Percentiles rank a stretch among this genome's conserved stretches.
Evolutionary conservation across 2,329 filamentous ascomycete genomes (phyloP).

Genomic region (Magnaporthiopsis poae): DNA sequence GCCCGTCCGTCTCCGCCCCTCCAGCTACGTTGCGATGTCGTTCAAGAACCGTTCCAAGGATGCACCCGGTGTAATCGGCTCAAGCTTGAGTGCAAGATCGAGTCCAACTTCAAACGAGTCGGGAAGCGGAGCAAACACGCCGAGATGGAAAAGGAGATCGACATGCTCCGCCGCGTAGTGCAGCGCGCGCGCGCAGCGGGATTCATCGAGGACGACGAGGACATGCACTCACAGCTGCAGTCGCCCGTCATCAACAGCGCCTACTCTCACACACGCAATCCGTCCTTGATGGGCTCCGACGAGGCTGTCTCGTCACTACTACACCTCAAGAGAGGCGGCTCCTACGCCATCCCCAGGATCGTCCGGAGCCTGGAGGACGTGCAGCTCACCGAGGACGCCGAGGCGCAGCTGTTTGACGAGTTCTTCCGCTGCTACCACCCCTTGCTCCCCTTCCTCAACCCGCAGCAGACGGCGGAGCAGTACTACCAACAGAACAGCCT

Average conservation of each 20-base stretch:
- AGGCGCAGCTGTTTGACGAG: constrained; percentile 57
- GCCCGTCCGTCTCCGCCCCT: constrained; percentile 8
- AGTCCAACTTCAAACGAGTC: constrained; percentile 77
- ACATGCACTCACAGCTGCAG: constrained; percentile 41
- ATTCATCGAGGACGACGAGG: constrained; percentile 43
- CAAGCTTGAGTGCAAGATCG: constrained; percentile 75
- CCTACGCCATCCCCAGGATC: constrained; percentile 50
- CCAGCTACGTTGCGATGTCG: constrained; percentile 72
- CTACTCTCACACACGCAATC: constrained; percentile 51
- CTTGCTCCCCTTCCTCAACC: constrained; percentile 66
- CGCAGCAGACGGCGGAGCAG: constrained; percentile 55
- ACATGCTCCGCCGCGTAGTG: constrained; percentile 53
- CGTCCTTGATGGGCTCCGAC: constrained; percentile 57
- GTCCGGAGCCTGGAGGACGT: constrained; percentile 54
- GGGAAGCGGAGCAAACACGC: constrained; percentile 73
- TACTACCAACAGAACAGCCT: constrained; percentile 70
- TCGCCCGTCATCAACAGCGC: constrained; percentile 49
- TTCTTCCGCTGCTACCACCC: constrained; percentile 70
- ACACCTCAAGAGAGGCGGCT: constrained; percentile 55
- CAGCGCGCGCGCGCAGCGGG: constrained; percentile 51
- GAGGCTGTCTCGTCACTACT: constrained; percentile 58
- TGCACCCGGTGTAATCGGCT: constrained; percentile 71
- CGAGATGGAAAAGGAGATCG: constrained; percentile 78
- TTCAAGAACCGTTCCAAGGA: constrained; percentile 68
- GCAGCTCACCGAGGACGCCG: constrained; percentile 53